phyloP scores from a whole-genome alignment of 768 basidiomycete species.

The Pulveroboletus sp. region DNA sequence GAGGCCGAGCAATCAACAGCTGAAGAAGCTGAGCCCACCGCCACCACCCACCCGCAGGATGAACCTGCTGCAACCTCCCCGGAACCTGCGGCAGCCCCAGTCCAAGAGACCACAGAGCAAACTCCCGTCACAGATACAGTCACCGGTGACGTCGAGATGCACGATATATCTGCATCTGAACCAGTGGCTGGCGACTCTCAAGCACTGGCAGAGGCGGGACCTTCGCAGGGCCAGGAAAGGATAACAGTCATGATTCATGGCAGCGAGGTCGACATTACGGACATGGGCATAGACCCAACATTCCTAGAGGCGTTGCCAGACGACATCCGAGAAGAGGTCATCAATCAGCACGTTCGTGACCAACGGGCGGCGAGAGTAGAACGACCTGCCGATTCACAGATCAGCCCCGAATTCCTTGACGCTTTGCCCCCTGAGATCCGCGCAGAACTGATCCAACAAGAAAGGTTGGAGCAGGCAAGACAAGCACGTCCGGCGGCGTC shows the following conservation, averaged over 20 bases:
- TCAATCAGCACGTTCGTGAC: constrained; percentile 95
- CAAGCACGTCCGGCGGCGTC: constrained; percentile 36
- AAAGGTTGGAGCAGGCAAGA: constrained; percentile 77
- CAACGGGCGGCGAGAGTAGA: constrained; percentile 75
- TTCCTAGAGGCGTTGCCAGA: constrained; percentile 97
- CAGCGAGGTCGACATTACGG: constrained; percentile 92
- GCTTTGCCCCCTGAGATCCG: constrained; percentile 95
- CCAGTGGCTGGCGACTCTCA: constrained; percentile 16
- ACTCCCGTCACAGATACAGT: constrained; percentile 31
- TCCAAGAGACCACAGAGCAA: constrained; percentile 14
- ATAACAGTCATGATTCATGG: constrained; percentile 91
- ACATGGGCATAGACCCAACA: constrained; percentile 96
- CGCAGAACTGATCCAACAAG: constrained; percentile 95
- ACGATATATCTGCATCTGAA: constrained; percentile 32
- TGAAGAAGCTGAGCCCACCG: constrained; percentile 34
- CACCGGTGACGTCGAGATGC: constrained; percentile 48
- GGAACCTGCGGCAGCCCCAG: constrained; percentile 8
- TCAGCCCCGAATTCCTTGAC: constrained; percentile 93
- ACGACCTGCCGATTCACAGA: constrained; percentile 76
- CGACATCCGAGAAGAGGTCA: constrained; percentile 97
- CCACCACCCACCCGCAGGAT: constrained; percentile 19
- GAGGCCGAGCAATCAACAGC: constrained; percentile 31
- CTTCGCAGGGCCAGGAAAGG: constrained; percentile 50
- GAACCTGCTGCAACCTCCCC: constrained; percentile 11
- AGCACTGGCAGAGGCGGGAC: constrained; percentile 19